These are phyloP conservation scores for Margaritispora aquatica DNA, from an alignment of 495 filamentous ascomycete species.

Conservation along the genomic window DNA sequence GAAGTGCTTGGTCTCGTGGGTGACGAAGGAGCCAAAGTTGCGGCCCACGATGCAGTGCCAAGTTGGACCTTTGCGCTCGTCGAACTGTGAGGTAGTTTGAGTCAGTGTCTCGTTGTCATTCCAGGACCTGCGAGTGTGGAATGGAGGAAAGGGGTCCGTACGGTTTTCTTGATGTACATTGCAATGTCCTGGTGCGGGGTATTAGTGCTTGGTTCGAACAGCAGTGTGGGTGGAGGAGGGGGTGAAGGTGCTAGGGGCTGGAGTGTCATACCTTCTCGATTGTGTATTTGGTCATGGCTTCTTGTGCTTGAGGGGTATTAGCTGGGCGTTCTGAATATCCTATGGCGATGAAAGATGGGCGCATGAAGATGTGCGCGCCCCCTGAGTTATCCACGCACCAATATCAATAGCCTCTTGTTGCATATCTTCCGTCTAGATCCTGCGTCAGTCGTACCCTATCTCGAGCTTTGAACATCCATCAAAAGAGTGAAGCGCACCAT, in stretches of 20 bases:
- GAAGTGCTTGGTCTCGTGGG: conserved; percentile 98
- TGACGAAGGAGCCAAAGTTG: conserved; percentile 99
- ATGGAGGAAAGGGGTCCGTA: conserved; percentile 26
- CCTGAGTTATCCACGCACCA: conserved; percentile 51
- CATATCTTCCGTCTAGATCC: conserved; percentile 86
- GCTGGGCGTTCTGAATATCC: neutral
- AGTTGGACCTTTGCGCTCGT: conserved; percentile 84
- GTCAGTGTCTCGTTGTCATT: neutral
- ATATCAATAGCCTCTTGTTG: conserved; percentile 89
- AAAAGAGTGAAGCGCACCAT: conserved; percentile 58
- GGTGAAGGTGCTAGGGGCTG: too few species aligned
- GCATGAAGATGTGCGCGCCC: neutral
- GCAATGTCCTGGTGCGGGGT: conserved; percentile 69
- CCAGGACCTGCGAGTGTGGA: too few species aligned
- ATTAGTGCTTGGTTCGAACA: conserved; percentile 1
- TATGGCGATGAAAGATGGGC: neutral
- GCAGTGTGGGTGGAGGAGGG: neutral
- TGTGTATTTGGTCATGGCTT: conserved; percentile 87
- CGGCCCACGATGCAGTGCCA: conserved; percentile 99
- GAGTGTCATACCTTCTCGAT: conserved; percentile 92
- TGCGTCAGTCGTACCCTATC: conserved; percentile 5
- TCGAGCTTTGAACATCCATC: neutral
- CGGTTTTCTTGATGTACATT: conserved; percentile 94
- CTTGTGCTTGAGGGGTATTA: conserved; percentile 56
- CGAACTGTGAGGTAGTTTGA: conserved; percentile 53